These are phyloP conservation scores for Knoxia roxburghii DNA, from an alignment of 257 asterid genomes.

Conservation along the genomic window DNA sequence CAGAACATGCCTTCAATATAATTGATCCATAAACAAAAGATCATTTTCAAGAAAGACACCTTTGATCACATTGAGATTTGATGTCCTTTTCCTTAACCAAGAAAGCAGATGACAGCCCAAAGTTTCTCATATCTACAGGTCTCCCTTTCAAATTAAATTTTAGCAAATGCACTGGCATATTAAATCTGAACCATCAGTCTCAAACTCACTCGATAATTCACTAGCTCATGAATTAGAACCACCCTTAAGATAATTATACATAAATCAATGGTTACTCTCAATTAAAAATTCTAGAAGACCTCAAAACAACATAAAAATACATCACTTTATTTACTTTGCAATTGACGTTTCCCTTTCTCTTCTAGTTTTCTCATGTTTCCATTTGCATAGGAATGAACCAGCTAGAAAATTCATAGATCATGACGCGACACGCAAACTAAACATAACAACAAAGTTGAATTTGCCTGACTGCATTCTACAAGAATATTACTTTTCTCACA, in stretches of 20 bases:
- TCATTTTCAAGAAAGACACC: background rate
- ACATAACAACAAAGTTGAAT: background rate
- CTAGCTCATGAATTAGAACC: background rate
- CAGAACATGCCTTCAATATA: background rate
- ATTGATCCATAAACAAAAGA: background rate
- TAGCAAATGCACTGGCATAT: background rate
- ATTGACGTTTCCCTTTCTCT: background rate
- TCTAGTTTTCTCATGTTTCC: background rate
- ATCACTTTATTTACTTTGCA: background rate
- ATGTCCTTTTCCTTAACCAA: background rate
- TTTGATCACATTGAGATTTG: background rate
- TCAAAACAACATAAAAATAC: background rate
- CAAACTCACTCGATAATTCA: background rate
- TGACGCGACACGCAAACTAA: background rate
- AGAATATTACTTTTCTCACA: background rate
- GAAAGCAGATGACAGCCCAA: background rate
- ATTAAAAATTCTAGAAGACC: background rate
- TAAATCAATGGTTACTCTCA: background rate
- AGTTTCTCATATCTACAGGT: background rate
- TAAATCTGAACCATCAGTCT: background rate
- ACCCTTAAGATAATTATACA: background rate
- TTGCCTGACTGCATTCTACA: background rate
- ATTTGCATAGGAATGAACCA: background rate
- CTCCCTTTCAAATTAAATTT: background rate
- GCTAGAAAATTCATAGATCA: background rate